phyloP scores from a whole-genome alignment of 2,329 filamentous ascomycete species.

The Emmonsiellopsis sp. region DNA sequence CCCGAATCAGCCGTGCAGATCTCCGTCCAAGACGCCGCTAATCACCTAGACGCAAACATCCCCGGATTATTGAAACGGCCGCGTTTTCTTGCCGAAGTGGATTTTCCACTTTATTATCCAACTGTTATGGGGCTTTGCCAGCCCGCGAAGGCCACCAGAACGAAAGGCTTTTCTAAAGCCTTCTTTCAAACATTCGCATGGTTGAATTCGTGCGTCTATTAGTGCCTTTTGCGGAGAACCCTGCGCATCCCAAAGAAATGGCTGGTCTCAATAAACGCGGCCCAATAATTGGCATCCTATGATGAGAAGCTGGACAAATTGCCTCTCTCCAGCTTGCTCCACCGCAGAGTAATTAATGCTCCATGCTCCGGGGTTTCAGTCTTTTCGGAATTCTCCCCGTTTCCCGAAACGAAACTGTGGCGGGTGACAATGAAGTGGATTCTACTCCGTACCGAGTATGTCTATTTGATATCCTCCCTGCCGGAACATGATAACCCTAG shows the following conservation, averaged over 20 bases:
- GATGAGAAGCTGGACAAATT: not conserved
- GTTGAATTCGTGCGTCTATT: not conserved
- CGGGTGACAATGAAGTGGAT: not conserved
- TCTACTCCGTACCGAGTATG: not conserved
- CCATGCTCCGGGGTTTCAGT: not conserved
- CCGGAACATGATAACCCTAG: not conserved
- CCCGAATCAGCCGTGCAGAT: constrained; percentile 1
- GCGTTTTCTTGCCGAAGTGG: not conserved
- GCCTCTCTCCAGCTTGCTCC: not conserved
- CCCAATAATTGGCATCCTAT: not conserved
- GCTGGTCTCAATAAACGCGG: not conserved
- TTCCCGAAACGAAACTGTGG: not conserved
- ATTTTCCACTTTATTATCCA: not conserved
- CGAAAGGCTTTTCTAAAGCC: not conserved
- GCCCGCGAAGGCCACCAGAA: not conserved
- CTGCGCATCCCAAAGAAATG: not conserved
- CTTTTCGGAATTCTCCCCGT: not conserved
- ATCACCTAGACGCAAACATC: not conserved
- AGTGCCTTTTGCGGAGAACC: constrained; percentile 1
- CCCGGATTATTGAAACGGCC: not conserved
- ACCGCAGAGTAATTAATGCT: not conserved
- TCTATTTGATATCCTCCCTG: not conserved
- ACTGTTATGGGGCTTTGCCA: not conserved
- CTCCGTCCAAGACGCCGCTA: not conserved
- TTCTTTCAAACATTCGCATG: not conserved